phyloP scores from a whole-genome alignment of 2,329 filamentous ascomycete species.

The Rutstroemia sp. region DNA sequence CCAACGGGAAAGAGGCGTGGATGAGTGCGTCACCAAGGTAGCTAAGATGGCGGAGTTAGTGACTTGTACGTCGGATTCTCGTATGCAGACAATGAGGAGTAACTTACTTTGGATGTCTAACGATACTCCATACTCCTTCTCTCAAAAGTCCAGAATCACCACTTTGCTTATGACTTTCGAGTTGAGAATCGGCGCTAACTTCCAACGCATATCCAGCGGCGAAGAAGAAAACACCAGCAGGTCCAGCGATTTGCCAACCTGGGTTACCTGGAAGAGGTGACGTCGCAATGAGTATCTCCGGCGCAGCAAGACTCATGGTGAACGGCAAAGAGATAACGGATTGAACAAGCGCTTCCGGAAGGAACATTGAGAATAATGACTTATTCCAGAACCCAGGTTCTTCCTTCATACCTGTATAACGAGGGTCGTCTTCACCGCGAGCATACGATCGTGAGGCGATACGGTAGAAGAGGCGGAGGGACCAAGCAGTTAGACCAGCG shows the following conservation, averaged over 20 bases:
- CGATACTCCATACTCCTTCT: slow-evolving; percentile 13
- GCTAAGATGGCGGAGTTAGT: slow-evolving; percentile 1
- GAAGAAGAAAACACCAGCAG: slow-evolving; percentile 10
- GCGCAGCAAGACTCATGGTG: slow-evolving; percentile 4
- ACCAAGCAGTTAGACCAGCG: slow-evolving; percentile 11
- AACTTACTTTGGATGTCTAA: slow-evolving; percentile 14
- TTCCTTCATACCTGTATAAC: slow-evolving; percentile 5
- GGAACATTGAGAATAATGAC: slow-evolving; percentile 6
- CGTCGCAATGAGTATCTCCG: not conserved
- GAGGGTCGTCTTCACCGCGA: slow-evolving; percentile 10
- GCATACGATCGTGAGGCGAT: slow-evolving; percentile 5
- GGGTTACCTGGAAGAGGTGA: slow-evolving; percentile 2
- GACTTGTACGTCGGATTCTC: not conserved
- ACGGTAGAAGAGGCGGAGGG: slow-evolving; percentile 8
- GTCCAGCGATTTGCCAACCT: slow-evolving; percentile 5
- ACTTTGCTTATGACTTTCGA: slow-evolving; percentile 4
- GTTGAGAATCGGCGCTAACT: slow-evolving; percentile 11
- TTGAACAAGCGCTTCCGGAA: slow-evolving; percentile 12
- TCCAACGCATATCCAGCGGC: slow-evolving; percentile 10
- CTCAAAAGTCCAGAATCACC: not conserved
- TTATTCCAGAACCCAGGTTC: slow-evolving; percentile 9
- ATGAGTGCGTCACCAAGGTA: slow-evolving; percentile 14
- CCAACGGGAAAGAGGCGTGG: slow-evolving; percentile 11
- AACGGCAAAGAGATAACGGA: slow-evolving; percentile 11
- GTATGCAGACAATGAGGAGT: not conserved